Evolutionary conservation across 2,329 filamentous ascomycete genomes (phyloP).

Genomic region (Cephalotrichum gorgonifer): DNA sequence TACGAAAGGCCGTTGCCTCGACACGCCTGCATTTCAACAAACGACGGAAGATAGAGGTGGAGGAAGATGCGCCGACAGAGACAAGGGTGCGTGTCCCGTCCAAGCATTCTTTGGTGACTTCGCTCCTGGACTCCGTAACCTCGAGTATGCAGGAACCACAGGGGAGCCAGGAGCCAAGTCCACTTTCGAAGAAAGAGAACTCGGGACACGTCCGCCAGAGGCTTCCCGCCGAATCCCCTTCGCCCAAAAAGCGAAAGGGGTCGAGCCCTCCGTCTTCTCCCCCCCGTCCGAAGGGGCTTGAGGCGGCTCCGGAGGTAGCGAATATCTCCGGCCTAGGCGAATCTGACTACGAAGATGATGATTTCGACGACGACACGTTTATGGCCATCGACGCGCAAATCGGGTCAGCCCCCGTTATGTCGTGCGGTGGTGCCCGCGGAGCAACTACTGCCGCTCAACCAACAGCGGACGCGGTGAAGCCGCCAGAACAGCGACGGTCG

Average conservation of each 20-base stretch:
- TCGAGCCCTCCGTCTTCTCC: background rate
- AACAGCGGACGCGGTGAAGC: background rate
- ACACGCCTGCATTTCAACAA: conserved; percentile 62
- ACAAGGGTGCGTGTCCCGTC: conserved; percentile 26
- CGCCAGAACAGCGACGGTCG: background rate
- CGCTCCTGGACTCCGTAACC: conserved; percentile 56
- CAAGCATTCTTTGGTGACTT: conserved; percentile 48
- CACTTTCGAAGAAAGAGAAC: background rate
- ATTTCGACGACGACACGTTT: conserved; percentile 51
- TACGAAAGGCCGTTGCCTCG: conserved; percentile 57
- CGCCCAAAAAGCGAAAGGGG: conserved; percentile 26
- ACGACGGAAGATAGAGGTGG: conserved; percentile 47
- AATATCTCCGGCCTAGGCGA: no score
- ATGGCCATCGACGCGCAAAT: conserved; percentile 28
- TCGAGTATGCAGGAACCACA: conserved; percentile 35
- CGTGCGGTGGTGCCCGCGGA: background rate
- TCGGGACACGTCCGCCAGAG: background rate
- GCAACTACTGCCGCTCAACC: conserved; percentile 5
- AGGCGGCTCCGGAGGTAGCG: conserved; percentile 8
- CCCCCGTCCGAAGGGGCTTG: background rate
- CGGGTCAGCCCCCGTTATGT: conserved; percentile 2
- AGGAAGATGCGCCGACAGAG: conserved; percentile 20
- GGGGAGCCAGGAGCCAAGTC: conserved; percentile 13
- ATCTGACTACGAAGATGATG: conserved; percentile 47
- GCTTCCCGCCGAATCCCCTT: conserved; percentile 26